Conservation (phyloP, 2,329 filamentous ascomycete genomes). For the Hypoxylon sp. region DNA sequence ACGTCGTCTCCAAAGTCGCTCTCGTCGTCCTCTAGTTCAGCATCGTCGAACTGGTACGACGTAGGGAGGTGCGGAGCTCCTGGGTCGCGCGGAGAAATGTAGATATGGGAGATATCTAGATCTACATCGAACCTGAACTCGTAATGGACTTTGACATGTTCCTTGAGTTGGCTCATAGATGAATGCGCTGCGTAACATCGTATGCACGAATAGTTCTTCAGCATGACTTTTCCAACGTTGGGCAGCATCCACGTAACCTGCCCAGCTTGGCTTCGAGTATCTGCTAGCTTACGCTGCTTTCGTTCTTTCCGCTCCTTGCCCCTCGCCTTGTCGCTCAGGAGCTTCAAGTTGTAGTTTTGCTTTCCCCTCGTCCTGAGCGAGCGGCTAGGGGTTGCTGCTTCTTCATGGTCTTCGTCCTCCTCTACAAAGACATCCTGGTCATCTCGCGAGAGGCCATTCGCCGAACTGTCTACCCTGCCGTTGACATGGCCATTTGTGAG, state of each 20-base stretch:
- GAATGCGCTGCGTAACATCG: constrained; percentile 58
- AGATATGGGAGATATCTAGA: constrained; percentile 36
- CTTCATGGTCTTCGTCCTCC: constrained; percentile 55
- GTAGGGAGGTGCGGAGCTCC: constrained; percentile 37
- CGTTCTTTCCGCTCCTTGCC: constrained; percentile 58
- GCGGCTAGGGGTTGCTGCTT: constrained; percentile 60
- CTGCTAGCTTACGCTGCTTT: constrained; percentile 46
- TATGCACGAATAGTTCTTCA: constrained; percentile 61
- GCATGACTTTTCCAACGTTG: constrained; percentile 53
- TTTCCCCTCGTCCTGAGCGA: constrained; percentile 58
- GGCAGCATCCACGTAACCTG: constrained; percentile 57
- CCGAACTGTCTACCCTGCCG: constrained; percentile 37
- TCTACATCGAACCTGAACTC: constrained; percentile 55
- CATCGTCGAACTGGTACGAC: constrained; percentile 31
- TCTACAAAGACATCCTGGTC: constrained; percentile 39
- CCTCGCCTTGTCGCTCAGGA: constrained; percentile 64
- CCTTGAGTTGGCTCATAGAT: constrained; percentile 56
- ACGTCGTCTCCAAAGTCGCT: constrained; percentile 38
- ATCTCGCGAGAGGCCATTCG: constrained; percentile 37
- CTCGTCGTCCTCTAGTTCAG: constrained; percentile 39
- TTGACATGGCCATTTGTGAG: constrained; percentile 47
- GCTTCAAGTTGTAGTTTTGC: constrained; percentile 67
- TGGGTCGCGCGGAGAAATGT: constrained; percentile 40
- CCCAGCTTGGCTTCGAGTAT: constrained; percentile 40
- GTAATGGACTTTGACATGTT: constrained; percentile 58